Percentiles rank a stretch among this genome's conserved stretches.
Conservation (phyloP, 2,329 filamentous ascomycete genomes). For the Sclerotinia sclerotiorum region DNA sequence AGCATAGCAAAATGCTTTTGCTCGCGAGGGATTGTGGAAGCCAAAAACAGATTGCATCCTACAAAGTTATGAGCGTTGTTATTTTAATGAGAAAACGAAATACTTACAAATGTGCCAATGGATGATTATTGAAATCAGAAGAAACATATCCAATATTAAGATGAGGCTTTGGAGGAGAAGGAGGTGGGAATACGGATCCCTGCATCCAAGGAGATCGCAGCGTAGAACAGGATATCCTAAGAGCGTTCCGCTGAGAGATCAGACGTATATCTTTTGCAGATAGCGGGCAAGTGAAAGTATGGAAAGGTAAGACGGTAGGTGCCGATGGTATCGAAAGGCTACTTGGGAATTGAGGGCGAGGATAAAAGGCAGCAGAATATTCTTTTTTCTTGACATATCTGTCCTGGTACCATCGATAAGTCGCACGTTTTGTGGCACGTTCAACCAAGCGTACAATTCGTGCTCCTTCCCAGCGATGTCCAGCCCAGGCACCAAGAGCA, state of each 20-base stretch:
- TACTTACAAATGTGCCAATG: constrained; percentile 78
- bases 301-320: constrained; percentile 92
- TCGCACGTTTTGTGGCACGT: constrained; percentile 72
- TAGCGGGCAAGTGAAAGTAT: constrained; percentile 94
- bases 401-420: constrained; percentile 87
- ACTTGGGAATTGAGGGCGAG: constrained; percentile 69
- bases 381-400: constrained; percentile 64
- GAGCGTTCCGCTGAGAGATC: constrained; percentile 92
- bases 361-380: constrained; percentile 60
- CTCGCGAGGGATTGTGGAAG: constrained; percentile 70
- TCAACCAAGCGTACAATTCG: constrained; percentile 81
- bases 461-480: constrained; percentile 83
- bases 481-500: constrained; percentile 60
- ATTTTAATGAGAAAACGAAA: neutral
- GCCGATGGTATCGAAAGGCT: constrained; percentile 78
- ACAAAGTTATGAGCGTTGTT: constrained; percentile 9
- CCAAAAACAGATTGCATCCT: constrained; percentile 98
- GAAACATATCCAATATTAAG: constrained; percentile 96
- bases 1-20: constrained; percentile 90
- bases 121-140: constrained; percentile 98
- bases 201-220: constrained; percentile 86
- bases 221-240: constrained; percentile 89
- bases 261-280: constrained; percentile 87
- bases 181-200: constrained; percentile 76
- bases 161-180: constrained; percentile 74